Evolutionary conservation across 1,139 yeast genomes (phyloP).

Genomic region (Zygotorulaspora mrakii): DNA sequence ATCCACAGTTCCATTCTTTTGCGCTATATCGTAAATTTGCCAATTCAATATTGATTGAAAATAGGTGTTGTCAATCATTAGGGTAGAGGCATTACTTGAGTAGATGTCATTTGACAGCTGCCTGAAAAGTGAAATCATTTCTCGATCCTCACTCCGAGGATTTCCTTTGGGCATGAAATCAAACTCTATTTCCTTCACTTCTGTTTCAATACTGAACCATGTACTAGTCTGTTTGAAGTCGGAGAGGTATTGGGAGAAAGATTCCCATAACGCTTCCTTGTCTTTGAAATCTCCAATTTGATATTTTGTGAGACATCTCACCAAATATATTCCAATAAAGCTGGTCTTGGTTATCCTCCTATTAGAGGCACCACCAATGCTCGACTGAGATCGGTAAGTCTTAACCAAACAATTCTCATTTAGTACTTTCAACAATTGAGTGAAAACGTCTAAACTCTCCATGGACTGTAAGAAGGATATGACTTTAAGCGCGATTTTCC

Average conservation of each 20-base stretch:
- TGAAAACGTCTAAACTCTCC: conserved; percentile 17
- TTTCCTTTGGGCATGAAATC: conserved; percentile 9
- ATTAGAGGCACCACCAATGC: neutral
- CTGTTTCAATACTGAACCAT: conserved; percentile 5
- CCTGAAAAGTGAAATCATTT: conserved; percentile 13
- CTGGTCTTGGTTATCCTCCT: conserved; percentile 20
- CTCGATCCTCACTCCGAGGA: conserved; percentile 5
- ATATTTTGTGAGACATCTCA: conserved; percentile 17
- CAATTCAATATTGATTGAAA: conserved; percentile 22
- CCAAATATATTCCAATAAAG: conserved; percentile 23
- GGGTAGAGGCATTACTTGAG: conserved; percentile 7
- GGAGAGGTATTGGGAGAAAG: conserved; percentile 15
- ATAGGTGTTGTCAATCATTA: conserved; percentile 21
- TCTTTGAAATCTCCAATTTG: conserved; percentile 24
- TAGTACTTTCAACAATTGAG: conserved; percentile 13
- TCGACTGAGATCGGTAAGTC: conserved; percentile 9
- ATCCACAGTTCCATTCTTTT: conserved; percentile 6
- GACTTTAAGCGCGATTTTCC: conserved; percentile 15
- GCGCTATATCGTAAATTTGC: conserved; percentile 15
- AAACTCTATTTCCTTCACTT: conserved; percentile 5
- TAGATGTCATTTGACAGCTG: conserved; percentile 5
- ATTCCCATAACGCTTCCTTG: conserved; percentile 20
- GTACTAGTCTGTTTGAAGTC: conserved; percentile 9
- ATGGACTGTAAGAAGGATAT: conserved; percentile 18
- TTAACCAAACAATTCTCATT: conserved; percentile 18